Evolutionary conservation across 768 basidiomycete genomes (phyloP).

Genomic region (Fibroporia radiculosa): DNA sequence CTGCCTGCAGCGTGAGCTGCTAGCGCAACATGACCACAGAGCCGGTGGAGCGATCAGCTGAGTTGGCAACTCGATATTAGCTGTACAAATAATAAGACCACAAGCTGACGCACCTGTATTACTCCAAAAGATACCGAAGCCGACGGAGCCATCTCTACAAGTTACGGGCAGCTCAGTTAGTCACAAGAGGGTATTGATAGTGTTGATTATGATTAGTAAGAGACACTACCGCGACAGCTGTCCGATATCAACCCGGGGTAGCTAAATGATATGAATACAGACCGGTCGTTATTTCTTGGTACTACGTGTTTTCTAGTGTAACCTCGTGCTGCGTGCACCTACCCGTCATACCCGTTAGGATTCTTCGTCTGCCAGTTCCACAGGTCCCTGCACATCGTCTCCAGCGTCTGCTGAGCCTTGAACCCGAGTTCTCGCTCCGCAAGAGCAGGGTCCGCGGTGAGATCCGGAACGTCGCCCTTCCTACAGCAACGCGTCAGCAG

Average conservation of each 20-base stretch:
- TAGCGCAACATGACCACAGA: too few relatives aligned
- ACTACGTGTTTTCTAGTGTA: neutral
- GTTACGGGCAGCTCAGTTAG: too few relatives aligned
- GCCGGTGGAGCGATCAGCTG: too few relatives aligned
- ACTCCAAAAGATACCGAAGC: too few relatives aligned
- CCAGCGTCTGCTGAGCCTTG: slow-evolving; percentile 70
- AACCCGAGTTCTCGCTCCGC: slow-evolving; percentile 94
- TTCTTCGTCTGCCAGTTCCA: slow-evolving; percentile 99
- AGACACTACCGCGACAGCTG: neutral
- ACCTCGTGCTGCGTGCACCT: neutral
- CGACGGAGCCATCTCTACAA: too few relatives aligned
- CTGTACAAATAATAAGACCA: too few relatives aligned
- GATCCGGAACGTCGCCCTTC: slow-evolving; percentile 90
- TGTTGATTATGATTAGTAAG: neutral
- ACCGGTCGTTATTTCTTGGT: neutral
- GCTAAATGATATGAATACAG: neutral
- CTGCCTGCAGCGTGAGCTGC: too few relatives aligned
- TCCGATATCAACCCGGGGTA: neutral
- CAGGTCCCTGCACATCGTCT: slow-evolving; percentile 91
- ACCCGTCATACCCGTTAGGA: slow-evolving; percentile 58
- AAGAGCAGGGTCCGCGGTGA: slow-evolving; percentile 88
- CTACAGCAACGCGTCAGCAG: slow-evolving; percentile 32
- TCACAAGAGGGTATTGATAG: too few relatives aligned
- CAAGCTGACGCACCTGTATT: too few relatives aligned
- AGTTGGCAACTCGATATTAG: too few relatives aligned